Conservation (phyloP, 106 monocot species). For the Dendrobium chrysotoxum region DNA sequence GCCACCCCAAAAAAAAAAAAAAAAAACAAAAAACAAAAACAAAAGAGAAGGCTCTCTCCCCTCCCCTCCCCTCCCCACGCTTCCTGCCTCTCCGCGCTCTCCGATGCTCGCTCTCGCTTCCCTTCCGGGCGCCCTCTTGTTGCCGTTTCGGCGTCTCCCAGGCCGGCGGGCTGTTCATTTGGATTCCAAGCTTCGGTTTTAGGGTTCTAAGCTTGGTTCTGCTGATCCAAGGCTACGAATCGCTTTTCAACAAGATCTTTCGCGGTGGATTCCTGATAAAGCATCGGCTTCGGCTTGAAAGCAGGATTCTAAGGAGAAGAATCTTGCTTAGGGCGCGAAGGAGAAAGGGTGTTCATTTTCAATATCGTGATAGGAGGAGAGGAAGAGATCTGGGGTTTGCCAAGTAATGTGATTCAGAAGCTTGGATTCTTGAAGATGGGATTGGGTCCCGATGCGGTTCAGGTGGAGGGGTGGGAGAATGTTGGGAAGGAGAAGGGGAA, state of each 20-base stretch:
- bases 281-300: neutral
- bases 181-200: neutral
- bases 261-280: constrained; percentile 3
- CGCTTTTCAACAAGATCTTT: neutral
- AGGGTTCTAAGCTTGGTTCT: neutral
- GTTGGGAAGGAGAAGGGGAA: constrained; percentile 17
- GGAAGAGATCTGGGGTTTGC: constrained; percentile 3
- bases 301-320: neutral
- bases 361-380: neutral
- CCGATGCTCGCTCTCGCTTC: constrained; percentile 15
- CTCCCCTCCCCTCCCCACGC: neutral
- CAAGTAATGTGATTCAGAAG: neutral
- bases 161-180: neutral
- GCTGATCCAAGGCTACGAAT: neutral
- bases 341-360: neutral
- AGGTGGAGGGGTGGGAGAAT: constrained; percentile 21
- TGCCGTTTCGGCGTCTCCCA: neutral
- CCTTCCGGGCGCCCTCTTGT: neutral
- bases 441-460: constrained; percentile 26
- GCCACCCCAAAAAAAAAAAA: too few relatives aligned
- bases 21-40: too few relatives aligned
- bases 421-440: constrained; percentile 27
- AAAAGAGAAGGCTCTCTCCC: neutral
- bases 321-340: neutral
- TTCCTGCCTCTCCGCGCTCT: neutral